These are phyloP conservation scores for Aspergillus avenaceus DNA, from an alignment of 495 filamentous ascomycete genomes.

Conservation along the genomic window DNA sequence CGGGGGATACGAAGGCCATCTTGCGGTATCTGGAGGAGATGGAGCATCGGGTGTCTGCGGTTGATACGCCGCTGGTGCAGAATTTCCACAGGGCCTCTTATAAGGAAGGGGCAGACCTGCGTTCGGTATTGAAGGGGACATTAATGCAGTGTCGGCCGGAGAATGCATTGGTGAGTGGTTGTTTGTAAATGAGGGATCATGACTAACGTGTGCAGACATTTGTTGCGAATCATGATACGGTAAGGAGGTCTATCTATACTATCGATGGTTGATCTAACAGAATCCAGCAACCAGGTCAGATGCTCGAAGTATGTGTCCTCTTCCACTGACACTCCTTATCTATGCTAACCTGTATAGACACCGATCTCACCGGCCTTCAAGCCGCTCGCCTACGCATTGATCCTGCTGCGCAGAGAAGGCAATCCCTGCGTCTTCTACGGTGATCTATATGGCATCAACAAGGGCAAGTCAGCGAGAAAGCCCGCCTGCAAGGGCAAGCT, in stretches of 20 bases:
- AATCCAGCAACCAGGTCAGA: constrained; percentile 55
- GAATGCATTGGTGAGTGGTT: constrained; percentile 54
- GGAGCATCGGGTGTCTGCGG: constrained; percentile 54
- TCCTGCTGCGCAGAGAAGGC: constrained; percentile 60
- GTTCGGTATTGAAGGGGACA: constrained; percentile 56
- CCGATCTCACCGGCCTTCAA: constrained; percentile 54
- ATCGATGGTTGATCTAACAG: neutral
- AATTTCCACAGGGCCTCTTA: constrained; percentile 57
- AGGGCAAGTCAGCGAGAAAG: constrained; percentile 41
- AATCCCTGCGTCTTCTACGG: constrained; percentile 74
- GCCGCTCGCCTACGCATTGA: constrained; percentile 56
- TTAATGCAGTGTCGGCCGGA: constrained; percentile 54
- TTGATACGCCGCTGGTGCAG: constrained; percentile 64
- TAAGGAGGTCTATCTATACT: constrained; percentile 13
- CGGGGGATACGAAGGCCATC: constrained; percentile 51
- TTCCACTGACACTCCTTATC: neutral
- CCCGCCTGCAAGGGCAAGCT: constrained; percentile 59
- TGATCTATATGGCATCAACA: constrained; percentile 65
- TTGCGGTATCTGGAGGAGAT: constrained; percentile 56
- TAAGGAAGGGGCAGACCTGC: constrained; percentile 52
- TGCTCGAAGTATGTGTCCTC: constrained; percentile 42
- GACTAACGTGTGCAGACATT: constrained; percentile 27
- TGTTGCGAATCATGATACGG: constrained; percentile 43
- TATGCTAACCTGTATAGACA: constrained; percentile 26
- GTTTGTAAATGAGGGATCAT: neutral